phyloP scores from a whole-genome alignment of 2,329 filamentous ascomycete genomes.

The Phialophora tarda region DNA sequence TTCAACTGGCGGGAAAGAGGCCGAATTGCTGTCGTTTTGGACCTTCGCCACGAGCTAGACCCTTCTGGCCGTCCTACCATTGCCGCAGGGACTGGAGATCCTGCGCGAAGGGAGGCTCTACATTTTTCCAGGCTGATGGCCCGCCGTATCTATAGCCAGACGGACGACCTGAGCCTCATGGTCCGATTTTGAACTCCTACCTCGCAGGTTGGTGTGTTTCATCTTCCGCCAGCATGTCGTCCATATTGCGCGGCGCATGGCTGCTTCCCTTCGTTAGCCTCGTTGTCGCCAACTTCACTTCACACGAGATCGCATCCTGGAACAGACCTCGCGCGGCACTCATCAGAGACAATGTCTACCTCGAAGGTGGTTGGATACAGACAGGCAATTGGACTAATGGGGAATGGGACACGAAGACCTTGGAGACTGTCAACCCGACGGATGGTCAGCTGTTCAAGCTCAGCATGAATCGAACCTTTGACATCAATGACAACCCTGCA shows the following conservation, averaged over 20 bases:
- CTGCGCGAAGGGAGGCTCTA: not conserved
- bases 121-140: constrained; percentile 15
- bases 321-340: constrained; percentile 22
- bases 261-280: constrained; percentile 9
- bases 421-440: constrained; percentile 54
- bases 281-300: constrained; percentile 10
- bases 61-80: constrained; percentile 16
- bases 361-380: constrained; percentile 24
- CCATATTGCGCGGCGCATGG: constrained; percentile 6
- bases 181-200: constrained; percentile 16
- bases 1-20: constrained; percentile 6
- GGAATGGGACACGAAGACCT: constrained; percentile 8
- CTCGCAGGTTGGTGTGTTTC: constrained; percentile 1
- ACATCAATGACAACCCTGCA: constrained; percentile 62
- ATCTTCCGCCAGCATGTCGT: constrained; percentile 10
- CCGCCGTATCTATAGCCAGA: constrained; percentile 19
- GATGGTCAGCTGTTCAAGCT: constrained; percentile 62
- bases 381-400: constrained; percentile 18
- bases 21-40: not conserved
- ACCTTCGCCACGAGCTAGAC: constrained; percentile 20
- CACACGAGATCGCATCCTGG: constrained; percentile 19
- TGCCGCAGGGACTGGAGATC: constrained; percentile 13
- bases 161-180: constrained; percentile 18
- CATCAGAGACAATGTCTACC: constrained; percentile 25
- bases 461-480: constrained; percentile 64